These are phyloP conservation scores for Sugiyamaella valdiviana DNA, from an alignment of 805 yeast species.

Conservation along the genomic window DNA sequence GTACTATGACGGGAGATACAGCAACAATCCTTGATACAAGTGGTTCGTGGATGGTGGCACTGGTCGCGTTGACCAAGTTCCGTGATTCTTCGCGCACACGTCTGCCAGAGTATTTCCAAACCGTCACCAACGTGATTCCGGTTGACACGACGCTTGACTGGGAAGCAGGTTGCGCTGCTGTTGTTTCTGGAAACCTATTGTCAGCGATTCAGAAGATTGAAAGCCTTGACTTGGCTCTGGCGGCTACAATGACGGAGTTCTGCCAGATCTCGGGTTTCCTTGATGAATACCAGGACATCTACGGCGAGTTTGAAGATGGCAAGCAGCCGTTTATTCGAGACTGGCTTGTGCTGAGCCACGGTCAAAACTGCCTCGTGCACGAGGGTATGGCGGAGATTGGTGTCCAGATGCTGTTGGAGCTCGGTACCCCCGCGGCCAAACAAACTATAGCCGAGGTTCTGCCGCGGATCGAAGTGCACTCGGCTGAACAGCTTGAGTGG, in stretches of 20 bases:
- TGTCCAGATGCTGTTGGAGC: slow-evolving; percentile 22
- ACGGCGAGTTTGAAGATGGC: slow-evolving; percentile 2
- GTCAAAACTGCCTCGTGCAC: slow-evolving; percentile 19
- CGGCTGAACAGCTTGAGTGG: slow-evolving; percentile 18
- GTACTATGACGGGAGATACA: slow-evolving; percentile 26
- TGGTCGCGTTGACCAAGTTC: slow-evolving; percentile 26
- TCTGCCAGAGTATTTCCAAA: slow-evolving; percentile 24
- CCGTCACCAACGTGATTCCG: slow-evolving; percentile 20
- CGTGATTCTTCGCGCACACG: slow-evolving; percentile 28
- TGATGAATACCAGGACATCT: slow-evolving; percentile 20
- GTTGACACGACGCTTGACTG: slow-evolving; percentile 23
- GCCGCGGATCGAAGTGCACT: slow-evolving; percentile 1
- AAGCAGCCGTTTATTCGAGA: slow-evolving; percentile 16
- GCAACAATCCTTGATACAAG: slow-evolving; percentile 22
- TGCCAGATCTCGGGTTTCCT: slow-evolving; percentile 26
- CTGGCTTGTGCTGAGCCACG: slow-evolving; percentile 25
- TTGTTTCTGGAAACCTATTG: slow-evolving; percentile 24
- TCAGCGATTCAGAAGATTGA: slow-evolving; percentile 22
- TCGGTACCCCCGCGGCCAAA: slow-evolving; percentile 17
- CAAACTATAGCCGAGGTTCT: slow-evolving; percentile 17
- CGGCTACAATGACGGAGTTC: slow-evolving; percentile 28
- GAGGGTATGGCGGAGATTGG: slow-evolving; percentile 20
- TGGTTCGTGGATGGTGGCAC: slow-evolving; percentile 30
- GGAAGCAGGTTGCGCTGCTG: slow-evolving; percentile 29
- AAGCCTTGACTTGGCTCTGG: slow-evolving; percentile 24